A percentile compares a stretch with the other conserved stretches of the same genome.
Evolutionary conservation across 306 rosid genomes (phyloP).

Genomic region (Calophaca sinica): DNA sequence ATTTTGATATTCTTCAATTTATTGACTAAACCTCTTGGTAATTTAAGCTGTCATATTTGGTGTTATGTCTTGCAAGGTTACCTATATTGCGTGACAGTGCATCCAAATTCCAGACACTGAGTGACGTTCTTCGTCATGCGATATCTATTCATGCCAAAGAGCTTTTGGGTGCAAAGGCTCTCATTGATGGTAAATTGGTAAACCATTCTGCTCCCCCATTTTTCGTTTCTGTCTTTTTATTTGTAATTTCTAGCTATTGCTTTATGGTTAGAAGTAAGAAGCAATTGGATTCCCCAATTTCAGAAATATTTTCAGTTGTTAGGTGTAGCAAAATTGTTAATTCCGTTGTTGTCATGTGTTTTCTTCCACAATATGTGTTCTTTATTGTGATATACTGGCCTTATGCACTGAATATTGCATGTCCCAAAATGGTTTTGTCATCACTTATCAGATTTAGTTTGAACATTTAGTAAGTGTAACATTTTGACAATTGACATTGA

Average conservation of each 20-base stretch:
- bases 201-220: constrained; percentile 18
- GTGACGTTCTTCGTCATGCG: constrained; percentile 67
- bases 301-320: not conserved
- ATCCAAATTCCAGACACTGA: constrained; percentile 65
- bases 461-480: not conserved
- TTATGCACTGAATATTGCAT: constrained; percentile 18
- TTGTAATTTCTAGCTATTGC: not conserved
- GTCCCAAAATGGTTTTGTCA: not conserved
- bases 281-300: constrained; percentile 4
- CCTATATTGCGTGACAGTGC: constrained; percentile 64
- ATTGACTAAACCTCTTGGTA: constrained; percentile 9
- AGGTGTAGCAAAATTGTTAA: too few relatives aligned
- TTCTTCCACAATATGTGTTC: not conserved
- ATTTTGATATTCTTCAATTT: constrained; percentile 26
- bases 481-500: constrained; percentile 36
- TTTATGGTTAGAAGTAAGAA: constrained; percentile 25
- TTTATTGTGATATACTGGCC: constrained; percentile 6
- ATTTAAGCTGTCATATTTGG: constrained; percentile 36
- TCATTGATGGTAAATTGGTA: constrained; percentile 91
- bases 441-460: constrained; percentile 16
- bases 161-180: constrained; percentile 65
- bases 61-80: constrained; percentile 60
- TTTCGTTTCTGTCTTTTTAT: not conserved
- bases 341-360: not conserved
- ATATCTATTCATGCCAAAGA: constrained; percentile 77